Evolutionary conservation across 352 stramenopile genomes (phyloP).

Genomic region (Pythium folliculosum): DNA sequence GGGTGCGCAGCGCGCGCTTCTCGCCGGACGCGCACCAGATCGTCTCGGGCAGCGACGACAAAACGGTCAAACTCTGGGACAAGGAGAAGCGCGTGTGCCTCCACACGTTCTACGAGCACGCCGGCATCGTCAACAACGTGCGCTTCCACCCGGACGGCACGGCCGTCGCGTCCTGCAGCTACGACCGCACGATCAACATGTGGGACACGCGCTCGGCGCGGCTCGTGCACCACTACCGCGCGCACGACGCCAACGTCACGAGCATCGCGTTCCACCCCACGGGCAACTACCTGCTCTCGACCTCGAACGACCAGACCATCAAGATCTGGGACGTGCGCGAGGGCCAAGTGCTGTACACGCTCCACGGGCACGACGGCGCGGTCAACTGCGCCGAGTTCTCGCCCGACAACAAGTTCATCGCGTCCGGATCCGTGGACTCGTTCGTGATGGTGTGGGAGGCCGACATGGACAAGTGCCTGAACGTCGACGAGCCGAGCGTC

Average conservation of each 20-base stretch:
- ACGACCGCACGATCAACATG: conserved; percentile 74
- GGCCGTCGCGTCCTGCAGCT: conserved; percentile 66
- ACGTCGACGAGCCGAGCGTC: conserved; percentile 38
- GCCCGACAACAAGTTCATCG: conserved; percentile 60
- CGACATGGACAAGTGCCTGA: conserved; percentile 76
- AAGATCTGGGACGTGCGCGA: conserved; percentile 94
- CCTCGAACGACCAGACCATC: conserved; percentile 83
- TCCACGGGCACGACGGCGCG: conserved; percentile 84
- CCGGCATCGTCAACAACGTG: conserved; percentile 79
- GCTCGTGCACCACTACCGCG: conserved; percentile 92
- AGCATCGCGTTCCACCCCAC: conserved; percentile 89
- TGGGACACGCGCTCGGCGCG: conserved; percentile 84
- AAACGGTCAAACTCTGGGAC: conserved; percentile 93
- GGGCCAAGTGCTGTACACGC: conserved; percentile 91
- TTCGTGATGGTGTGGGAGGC: conserved; percentile 89
- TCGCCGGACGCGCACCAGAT: conserved; percentile 68
- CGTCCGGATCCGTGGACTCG: conserved; percentile 72
- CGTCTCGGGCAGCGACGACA: conserved; percentile 89
- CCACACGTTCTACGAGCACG: conserved; percentile 89
- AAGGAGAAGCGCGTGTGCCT: conserved; percentile 73
- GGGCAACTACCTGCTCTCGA: conserved; percentile 91
- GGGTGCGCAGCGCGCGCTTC: conserved; percentile 88
- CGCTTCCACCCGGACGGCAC: conserved; percentile 85
- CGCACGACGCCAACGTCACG: conserved; percentile 80
- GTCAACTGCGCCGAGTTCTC: conserved; percentile 77